These are phyloP conservation scores for Kingdonia uniflora DNA, from an alignment of 164 flowering plant species.

Conservation along the genomic window DNA sequence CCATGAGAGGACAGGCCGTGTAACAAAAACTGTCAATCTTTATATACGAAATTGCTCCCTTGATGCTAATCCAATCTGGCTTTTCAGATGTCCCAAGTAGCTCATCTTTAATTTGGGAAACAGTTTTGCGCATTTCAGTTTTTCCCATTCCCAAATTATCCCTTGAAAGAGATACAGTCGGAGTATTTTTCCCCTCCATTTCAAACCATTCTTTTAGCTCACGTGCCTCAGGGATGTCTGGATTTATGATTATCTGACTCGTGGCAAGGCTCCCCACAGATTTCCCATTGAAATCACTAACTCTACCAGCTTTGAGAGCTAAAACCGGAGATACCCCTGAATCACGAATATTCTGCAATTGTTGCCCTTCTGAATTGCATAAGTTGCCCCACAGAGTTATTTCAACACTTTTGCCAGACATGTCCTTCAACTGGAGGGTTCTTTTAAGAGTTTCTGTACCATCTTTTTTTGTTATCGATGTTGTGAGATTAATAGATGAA, in stretches of 20 bases:
- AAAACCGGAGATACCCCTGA: constrained; percentile 72
- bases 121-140: constrained; percentile 54
- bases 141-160: constrained; percentile 39
- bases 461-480: constrained; percentile 72
- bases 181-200: constrained; percentile 48
- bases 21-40: constrained; percentile 82
- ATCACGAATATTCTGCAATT: constrained; percentile 65
- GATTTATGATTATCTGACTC: constrained; percentile 69
- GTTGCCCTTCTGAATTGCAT: constrained; percentile 82
- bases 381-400: constrained; percentile 87
- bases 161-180: constrained; percentile 59
- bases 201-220: constrained; percentile 66
- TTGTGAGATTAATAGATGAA: constrained; percentile 52
- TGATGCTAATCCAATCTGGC: constrained; percentile 88
- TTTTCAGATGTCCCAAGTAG: constrained; percentile 85
- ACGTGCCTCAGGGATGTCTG: constrained; percentile 69
- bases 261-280: constrained; percentile 62
- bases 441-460: constrained; percentile 78
- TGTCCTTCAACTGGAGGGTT: constrained; percentile 76
- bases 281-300: constrained; percentile 85
- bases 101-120: constrained; percentile 90
- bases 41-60: constrained; percentile 49
- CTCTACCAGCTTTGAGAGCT: constrained; percentile 79
- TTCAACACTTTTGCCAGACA: constrained; percentile 92
- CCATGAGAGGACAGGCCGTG: constrained; percentile 78